A percentile compares a stretch with the other conserved stretches of the same genome.
Conservation (phyloP, 1,284 basidiomycete genomes). For the Malassezia globosa region DNA sequence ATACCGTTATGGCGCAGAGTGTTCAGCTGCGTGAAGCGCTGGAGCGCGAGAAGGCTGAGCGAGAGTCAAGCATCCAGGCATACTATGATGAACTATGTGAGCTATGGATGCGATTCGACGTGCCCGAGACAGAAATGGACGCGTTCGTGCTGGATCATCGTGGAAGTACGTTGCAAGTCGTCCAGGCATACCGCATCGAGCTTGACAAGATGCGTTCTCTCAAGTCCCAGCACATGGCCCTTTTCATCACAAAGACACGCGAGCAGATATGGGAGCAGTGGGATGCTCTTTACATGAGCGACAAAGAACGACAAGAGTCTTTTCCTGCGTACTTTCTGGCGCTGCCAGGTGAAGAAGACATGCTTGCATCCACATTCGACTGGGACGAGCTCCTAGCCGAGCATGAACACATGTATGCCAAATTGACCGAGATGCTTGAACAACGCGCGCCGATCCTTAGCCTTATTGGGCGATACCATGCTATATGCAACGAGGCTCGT, state of each 20-base stretch:
- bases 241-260: conserved; percentile 71
- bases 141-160: conserved; percentile 48
- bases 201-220: conserved; percentile 77
- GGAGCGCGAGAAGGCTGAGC: conserved; percentile 31
- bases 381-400: conserved; percentile 56
- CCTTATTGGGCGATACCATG: conserved; percentile 73
- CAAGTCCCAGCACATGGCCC: conserved; percentile 73
- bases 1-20: conserved; percentile 23
- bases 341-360: conserved; percentile 14
- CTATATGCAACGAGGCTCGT: conserved; percentile 78
- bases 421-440: conserved; percentile 67
- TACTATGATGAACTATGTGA: conserved; percentile 43
- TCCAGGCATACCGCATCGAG: conserved; percentile 74
- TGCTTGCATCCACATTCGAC: conserved; percentile 16
- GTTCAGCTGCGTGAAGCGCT: conserved; percentile 24
- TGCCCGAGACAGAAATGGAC: conserved; percentile 43
- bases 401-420: conserved; percentile 75
- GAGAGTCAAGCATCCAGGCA: conserved; percentile 38
- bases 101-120: conserved; percentile 44
- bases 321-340: conserved; percentile 27
- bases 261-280: conserved; percentile 70
- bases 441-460: conserved; percentile 66
- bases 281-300: conserved; percentile 73
- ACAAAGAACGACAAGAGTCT: conserved; percentile 60
- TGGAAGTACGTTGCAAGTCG: conserved; percentile 63